phyloP scores from a whole-genome alignment of 495 filamentous ascomycete genomes.

The Talaromyces stipitatus region DNA sequence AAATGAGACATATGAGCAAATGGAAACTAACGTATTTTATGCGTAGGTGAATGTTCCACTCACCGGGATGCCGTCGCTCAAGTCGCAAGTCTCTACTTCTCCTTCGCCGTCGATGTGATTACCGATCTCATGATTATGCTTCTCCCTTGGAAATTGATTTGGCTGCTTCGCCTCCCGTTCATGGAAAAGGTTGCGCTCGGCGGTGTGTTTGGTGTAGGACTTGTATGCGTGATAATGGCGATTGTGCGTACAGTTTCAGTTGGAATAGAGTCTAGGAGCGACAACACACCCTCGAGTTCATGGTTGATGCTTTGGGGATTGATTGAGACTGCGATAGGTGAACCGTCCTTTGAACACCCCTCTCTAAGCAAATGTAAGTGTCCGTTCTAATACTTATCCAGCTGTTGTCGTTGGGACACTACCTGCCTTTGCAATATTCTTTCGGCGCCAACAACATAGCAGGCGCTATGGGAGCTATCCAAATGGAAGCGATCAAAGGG shows the following conservation, averaged over 20 bases:
- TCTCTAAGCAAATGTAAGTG: neutral
- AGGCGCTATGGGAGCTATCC: neutral
- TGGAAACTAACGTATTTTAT: neutral
- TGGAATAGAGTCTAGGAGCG: constrained; percentile 5
- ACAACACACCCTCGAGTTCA: constrained; percentile 12
- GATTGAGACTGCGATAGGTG: constrained; percentile 20
- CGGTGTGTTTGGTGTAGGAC: constrained; percentile 39
- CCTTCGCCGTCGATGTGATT: constrained; percentile 31
- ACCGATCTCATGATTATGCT: constrained; percentile 46
- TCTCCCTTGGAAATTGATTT: constrained; percentile 41
- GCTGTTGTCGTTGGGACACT: constrained; percentile 5
- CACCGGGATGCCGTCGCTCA: constrained; percentile 24
- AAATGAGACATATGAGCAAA: neutral
- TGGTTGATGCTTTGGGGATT: constrained; percentile 22
- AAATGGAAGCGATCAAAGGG: neutral
- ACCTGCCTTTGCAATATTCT: constrained; percentile 4
- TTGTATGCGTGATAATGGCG: constrained; percentile 44
- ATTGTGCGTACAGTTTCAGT: constrained; percentile 37
- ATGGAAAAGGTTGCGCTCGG: constrained; percentile 40
- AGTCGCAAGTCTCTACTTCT: constrained; percentile 32
- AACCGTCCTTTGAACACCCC: neutral
- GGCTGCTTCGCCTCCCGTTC: constrained; percentile 34
- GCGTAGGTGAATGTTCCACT: constrained; percentile 19
- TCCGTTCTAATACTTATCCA: neutral
- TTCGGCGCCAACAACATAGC: neutral